Conservation (phyloP, 345 rosid genomes). For the Erysimum cheiranthoides region DNA sequence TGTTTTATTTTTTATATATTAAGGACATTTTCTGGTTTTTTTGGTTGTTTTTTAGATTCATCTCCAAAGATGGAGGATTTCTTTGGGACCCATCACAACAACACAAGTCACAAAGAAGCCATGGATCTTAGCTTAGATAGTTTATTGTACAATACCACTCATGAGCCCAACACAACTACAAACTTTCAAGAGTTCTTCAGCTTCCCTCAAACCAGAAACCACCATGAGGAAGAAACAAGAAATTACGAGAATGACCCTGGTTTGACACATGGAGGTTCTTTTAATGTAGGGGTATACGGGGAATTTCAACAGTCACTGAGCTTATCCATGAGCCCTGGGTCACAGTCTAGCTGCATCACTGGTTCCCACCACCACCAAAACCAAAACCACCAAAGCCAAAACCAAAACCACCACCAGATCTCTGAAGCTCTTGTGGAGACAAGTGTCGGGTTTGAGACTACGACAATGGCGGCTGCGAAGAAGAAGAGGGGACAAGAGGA, state of each 20-base stretch:
- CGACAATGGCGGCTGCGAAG: conserved; percentile 40
- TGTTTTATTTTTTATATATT: conserved; percentile 22
- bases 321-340: conserved; percentile 97
- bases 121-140: conserved; percentile 83
- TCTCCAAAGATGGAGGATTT: conserved; percentile 92
- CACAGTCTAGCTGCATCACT: conserved; percentile 85
- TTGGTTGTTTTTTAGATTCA: conserved; percentile 51
- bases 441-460: conserved; percentile 58
- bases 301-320: conserved; percentile 87
- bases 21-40: conserved; percentile 39
- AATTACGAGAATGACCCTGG: conserved; percentile 55
- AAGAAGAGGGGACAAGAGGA: conserved; percentile 86
- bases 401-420: conserved; percentile 50
- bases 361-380: conserved; percentile 56
- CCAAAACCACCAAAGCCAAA: conserved; percentile 27
- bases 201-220: conserved; percentile 55
- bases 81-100: conserved; percentile 85
- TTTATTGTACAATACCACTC: conserved; percentile 54
- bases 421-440: conserved; percentile 51
- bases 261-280: conserved; percentile 58
- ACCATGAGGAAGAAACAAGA: conserved; percentile 49
- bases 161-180: conserved; percentile 48
- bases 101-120: conserved; percentile 61
- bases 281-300: conserved; percentile 66
- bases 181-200: conserved; percentile 50